These are phyloP conservation scores for Tagetes patula DNA, from an alignment of 129 eudicot genomes.

Conservation along the genomic window DNA sequence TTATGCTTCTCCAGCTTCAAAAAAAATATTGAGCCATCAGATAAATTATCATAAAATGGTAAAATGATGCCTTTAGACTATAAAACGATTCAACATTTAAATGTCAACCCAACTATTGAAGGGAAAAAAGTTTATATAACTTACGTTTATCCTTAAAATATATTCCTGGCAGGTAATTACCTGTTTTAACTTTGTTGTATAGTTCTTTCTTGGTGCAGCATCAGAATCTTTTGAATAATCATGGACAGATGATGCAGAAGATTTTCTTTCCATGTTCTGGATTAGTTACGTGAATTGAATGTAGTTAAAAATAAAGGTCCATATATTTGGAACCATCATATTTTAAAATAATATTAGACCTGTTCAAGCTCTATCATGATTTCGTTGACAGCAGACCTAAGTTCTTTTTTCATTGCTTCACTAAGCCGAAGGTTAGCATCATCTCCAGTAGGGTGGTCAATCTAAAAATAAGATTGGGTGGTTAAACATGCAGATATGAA, in stretches of 20 bases:
- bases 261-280: slow-evolving; percentile 56
- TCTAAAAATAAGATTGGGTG: slow-evolving; percentile 38
- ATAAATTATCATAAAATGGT: not conserved
- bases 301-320: slow-evolving; percentile 11
- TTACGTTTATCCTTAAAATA: not conserved
- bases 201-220: slow-evolving; percentile 45
- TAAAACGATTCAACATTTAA: slow-evolving; percentile 5
- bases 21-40: slow-evolving; percentile 1
- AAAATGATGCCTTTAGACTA: not conserved
- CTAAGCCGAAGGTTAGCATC: slow-evolving; percentile 44
- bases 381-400: slow-evolving; percentile 73
- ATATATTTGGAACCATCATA: not conserved
- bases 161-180: slow-evolving; percentile 34
- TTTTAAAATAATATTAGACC: slow-evolving; percentile 31
- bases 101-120: slow-evolving; percentile 11
- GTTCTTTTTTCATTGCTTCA: slow-evolving; percentile 71
- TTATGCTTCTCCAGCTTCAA: slow-evolving; percentile 66
- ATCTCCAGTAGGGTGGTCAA: slow-evolving; percentile 54
- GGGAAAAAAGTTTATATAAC: not conserved
- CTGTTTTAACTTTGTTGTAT: slow-evolving; percentile 59
- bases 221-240: slow-evolving; percentile 43
- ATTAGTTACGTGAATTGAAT: slow-evolving; percentile 15
- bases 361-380: slow-evolving; percentile 76
- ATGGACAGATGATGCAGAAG: slow-evolving; percentile 34
- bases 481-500: slow-evolving; percentile 3